Evolutionary conservation across 2,329 filamentous ascomycete species (phyloP).

Genomic region (Penicillium sp.): DNA sequence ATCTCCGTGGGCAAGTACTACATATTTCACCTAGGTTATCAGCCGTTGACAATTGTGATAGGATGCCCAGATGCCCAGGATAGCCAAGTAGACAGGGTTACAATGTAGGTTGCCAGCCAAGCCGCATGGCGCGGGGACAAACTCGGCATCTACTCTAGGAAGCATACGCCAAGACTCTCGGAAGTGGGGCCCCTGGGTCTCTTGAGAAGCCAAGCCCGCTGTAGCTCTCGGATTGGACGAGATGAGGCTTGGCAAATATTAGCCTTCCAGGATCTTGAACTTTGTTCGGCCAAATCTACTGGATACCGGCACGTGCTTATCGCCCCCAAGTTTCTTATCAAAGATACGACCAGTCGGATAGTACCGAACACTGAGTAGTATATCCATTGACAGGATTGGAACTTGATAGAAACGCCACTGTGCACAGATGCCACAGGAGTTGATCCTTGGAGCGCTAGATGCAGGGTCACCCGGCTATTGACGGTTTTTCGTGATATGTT

Average conservation of each 20-base stretch:
- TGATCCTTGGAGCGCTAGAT: neutral
- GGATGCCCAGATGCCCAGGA: neutral
- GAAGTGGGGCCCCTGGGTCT: neutral
- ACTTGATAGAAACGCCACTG: neutral
- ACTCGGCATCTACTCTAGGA: slow-evolving; percentile 1
- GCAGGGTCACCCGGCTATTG: slow-evolving; percentile 14
- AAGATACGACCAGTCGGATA: neutral
- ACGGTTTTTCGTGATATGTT: slow-evolving; percentile 2
- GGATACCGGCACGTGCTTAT: neutral
- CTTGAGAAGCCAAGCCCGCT: neutral
- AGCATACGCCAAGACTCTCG: slow-evolving; percentile 5
- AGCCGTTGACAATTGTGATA: neutral
- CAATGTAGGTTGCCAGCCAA: slow-evolving; percentile 27
- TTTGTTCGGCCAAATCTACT: neutral
- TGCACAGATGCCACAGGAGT: neutral
- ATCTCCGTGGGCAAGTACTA: slow-evolving; percentile 7
- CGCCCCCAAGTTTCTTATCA: neutral
- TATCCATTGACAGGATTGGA: neutral
- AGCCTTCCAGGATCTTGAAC: neutral
- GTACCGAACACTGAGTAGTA: neutral
- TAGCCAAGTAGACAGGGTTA: slow-evolving; percentile 25
- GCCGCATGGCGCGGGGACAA: slow-evolving; percentile 8
- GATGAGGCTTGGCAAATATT: neutral
- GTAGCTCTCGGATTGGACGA: slow-evolving; percentile 3
- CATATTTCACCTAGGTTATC: slow-evolving; percentile 11